Percentiles rank a stretch among this genome's conserved stretches.
Conservation (phyloP, 116 monocot genomes). For the Zostera marina region DNA sequence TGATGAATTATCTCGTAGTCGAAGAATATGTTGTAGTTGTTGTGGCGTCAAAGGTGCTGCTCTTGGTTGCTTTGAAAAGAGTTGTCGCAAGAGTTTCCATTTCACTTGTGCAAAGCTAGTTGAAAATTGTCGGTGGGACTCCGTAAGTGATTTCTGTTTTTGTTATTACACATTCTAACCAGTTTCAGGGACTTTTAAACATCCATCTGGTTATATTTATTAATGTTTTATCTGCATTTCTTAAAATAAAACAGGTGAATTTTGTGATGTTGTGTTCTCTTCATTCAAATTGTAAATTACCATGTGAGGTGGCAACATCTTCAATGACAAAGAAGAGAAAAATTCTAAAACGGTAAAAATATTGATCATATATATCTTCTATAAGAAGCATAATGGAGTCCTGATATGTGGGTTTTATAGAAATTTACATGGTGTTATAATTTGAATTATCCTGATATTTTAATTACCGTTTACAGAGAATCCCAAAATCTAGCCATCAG, state of each 20-base stretch:
- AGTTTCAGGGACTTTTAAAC: too few species aligned
- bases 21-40: slow-evolving; percentile 64
- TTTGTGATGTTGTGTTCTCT: slow-evolving; percentile 93
- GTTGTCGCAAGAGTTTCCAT: slow-evolving; percentile 87
- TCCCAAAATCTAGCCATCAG: slow-evolving; percentile 6
- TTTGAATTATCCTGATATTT: not conserved
- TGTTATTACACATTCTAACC: not conserved
- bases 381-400: not conserved
- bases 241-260: slow-evolving; percentile 38
- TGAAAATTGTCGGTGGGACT: slow-evolving; percentile 72
- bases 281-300: slow-evolving; percentile 51
- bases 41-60: slow-evolving; percentile 88
- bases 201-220: not conserved
- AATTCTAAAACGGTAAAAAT: slow-evolving; percentile 21
- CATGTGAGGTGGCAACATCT: slow-evolving; percentile 20
- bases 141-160: slow-evolving; percentile 22
- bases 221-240: not conserved
- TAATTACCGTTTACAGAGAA: slow-evolving; percentile 20
- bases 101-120: slow-evolving; percentile 77
- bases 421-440: not conserved
- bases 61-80: slow-evolving; percentile 79
- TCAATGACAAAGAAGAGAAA: slow-evolving; percentile 17
- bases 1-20: slow-evolving; percentile 70
- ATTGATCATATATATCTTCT: not conserved
- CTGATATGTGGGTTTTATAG: not conserved